Evolutionary conservation across 805 yeast species (phyloP).

Genomic region (Kazachstania psychrophila): DNA sequence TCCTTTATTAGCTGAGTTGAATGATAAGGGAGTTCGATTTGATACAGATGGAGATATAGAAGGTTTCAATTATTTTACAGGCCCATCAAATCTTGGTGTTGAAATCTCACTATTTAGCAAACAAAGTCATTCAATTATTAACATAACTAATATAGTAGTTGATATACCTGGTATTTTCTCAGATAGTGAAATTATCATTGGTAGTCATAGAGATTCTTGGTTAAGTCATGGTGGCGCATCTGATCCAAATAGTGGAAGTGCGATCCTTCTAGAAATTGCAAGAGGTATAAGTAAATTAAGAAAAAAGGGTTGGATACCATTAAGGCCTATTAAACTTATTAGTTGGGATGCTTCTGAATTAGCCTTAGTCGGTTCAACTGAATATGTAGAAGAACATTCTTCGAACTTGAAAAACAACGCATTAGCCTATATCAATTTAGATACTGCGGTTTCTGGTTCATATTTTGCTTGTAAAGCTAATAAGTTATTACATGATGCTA

Average conservation of each 20-base stretch:
- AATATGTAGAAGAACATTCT: constrained; percentile 57
- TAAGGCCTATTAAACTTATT: constrained; percentile 57
- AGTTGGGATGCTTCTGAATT: constrained; percentile 80
- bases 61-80: constrained; percentile 37
- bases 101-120: constrained; percentile 34
- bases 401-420: constrained; percentile 39
- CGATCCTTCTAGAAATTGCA: constrained; percentile 43
- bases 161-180: constrained; percentile 48
- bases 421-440: constrained; percentile 45
- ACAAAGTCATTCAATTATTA: constrained; percentile 35
- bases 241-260: constrained; percentile 43
- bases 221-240: constrained; percentile 40
- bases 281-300: constrained; percentile 40
- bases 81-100: constrained; percentile 33
- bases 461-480: constrained; percentile 41
- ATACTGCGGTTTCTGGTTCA: constrained; percentile 45
- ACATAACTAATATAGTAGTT: constrained; percentile 41
- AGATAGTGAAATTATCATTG: constrained; percentile 46
- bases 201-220: constrained; percentile 47
- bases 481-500: constrained; percentile 44
- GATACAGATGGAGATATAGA: constrained; percentile 35
- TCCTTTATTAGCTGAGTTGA: constrained; percentile 34
- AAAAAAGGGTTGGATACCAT: constrained; percentile 58
- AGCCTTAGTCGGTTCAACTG: constrained; percentile 69
- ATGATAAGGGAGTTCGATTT: constrained; percentile 32